Base-by-base conservation (phyloP, 2,329 filamentous ascomycete genomes). In the Arthrobotrys sphaeroides region DNA sequence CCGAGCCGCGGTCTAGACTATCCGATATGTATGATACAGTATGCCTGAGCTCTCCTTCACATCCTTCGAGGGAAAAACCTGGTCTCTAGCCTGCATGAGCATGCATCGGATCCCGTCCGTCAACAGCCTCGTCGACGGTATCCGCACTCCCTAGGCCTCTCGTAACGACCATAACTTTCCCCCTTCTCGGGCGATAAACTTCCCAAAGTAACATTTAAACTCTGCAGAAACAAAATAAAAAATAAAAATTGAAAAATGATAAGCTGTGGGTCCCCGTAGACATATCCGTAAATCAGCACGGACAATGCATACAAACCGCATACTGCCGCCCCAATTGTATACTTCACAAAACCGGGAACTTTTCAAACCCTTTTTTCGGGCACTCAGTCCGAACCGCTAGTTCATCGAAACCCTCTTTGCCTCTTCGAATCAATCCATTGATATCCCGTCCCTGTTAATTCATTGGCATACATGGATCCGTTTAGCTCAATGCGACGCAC, bases 401-500 rank as follows among this genome's bases (percentile, higher is more conserved):
- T 53, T 67, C 70, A 62, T 55, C n/a, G 61, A 68, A 62, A n/a
- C n/a, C n/a, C n/a, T 20, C 22, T 68, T 74, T 74, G 70, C 70
- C 70, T 67, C 70, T 66, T 40, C n/a, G n/a, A n/a, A n/a, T n/a
- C n/a, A n/a, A n/a, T n/a, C n/a, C n/a, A n/a, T n/a, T n/a, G n/a
- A n/a, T n/a, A n/a, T n/a, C n/a, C n/a, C n/a, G n/a, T n/a, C n/a
- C n/a, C n/a, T n/a, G n/a, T n/a, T n/a, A n/a, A n/a, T n/a, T n/a
- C n/a, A n/a, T n/a, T n/a, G n/a, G n/a, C n/a, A n/a, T n/a, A n/a
- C n/a, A n/a, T n/a, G n/a, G n/a, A n/a, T n/a, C n/a, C n/a, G n/a
- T n/a, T n/a, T n/a, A n/a, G n/a, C n/a, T n/a, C n/a, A n/a, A n/a
- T n/a, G n/a, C n/a, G n/a, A n/a, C n/a, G n/a, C n/a, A n/a, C n/a